phyloP scores from a whole-genome alignment of 2,329 filamentous ascomycete species.

The Chaetoscypha palmicola region DNA sequence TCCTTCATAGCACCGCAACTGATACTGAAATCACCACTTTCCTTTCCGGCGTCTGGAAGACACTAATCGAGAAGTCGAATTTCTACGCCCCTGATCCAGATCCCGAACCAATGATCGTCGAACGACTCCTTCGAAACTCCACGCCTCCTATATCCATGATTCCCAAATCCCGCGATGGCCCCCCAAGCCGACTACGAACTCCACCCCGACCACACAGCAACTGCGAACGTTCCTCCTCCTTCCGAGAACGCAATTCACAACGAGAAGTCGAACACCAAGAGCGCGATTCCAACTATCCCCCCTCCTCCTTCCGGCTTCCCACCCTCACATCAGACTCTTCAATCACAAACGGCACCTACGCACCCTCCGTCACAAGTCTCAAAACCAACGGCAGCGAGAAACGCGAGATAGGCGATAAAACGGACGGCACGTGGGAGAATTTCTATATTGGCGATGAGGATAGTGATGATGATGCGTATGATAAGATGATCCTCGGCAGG shows the following conservation, averaged over 20 bases:
- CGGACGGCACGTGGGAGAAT: constrained; percentile 25
- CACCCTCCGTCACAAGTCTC: constrained; percentile 6
- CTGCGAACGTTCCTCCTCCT: background rate
- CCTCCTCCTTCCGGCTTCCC: constrained; percentile 1
- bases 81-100: constrained; percentile 40
- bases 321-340: background rate
- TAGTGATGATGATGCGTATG: constrained; percentile 30
- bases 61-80: constrained; percentile 38
- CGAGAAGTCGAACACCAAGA: background rate
- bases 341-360: constrained; percentile 7
- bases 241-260: no score
- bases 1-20: constrained; percentile 48
- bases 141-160: constrained; percentile 5
- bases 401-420: background rate
- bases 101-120: constrained; percentile 17
- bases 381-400: constrained; percentile 4
- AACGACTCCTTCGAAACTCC: constrained; percentile 9
- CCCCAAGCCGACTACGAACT: background rate
- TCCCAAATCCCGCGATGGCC: background rate
- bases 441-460: constrained; percentile 29
- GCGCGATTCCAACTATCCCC: background rate
- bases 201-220: background rate
- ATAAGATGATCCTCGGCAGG: constrained; percentile 29
- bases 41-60: constrained; percentile 45
- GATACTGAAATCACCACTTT: constrained; percentile 48